Conservation (phyloP, 129 eudicot species). For the Flaveria sonorensis region DNA sequence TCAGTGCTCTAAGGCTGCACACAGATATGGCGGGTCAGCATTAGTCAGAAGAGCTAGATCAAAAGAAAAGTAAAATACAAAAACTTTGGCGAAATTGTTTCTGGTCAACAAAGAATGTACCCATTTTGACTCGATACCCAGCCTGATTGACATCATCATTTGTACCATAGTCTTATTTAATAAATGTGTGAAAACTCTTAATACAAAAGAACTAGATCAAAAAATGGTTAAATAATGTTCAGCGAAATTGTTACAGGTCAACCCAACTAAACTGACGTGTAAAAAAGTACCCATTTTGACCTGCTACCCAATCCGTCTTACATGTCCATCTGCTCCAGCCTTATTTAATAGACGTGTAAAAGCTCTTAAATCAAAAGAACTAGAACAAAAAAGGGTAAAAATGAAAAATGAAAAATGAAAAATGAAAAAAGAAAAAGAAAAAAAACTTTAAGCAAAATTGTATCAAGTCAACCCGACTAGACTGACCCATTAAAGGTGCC, state of each 20-base stretch:
- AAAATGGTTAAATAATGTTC: background rate
- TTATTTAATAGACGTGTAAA: too few species aligned
- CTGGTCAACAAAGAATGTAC: background rate
- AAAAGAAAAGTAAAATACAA: background rate
- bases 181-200: background rate
- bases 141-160: background rate
- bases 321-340: too few species aligned
- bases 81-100: background rate
- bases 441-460: background rate
- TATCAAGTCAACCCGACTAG: background rate
- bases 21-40: background rate
- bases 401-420: too few species aligned
- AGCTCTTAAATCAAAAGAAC: too few species aligned
- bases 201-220: background rate
- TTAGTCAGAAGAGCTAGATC: background rate
- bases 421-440: too few species aligned
- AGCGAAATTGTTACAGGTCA: background rate
- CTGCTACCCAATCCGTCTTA: background rate
- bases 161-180: too few species aligned
- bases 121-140: background rate
- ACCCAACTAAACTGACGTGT: background rate
- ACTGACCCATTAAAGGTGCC: background rate
- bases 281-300: background rate
- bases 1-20: slow-evolving; percentile 70
- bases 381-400: too few species aligned